Conservation (phyloP, 768 basidiomycete genomes). For the Hydnomerulius pinastri region DNA sequence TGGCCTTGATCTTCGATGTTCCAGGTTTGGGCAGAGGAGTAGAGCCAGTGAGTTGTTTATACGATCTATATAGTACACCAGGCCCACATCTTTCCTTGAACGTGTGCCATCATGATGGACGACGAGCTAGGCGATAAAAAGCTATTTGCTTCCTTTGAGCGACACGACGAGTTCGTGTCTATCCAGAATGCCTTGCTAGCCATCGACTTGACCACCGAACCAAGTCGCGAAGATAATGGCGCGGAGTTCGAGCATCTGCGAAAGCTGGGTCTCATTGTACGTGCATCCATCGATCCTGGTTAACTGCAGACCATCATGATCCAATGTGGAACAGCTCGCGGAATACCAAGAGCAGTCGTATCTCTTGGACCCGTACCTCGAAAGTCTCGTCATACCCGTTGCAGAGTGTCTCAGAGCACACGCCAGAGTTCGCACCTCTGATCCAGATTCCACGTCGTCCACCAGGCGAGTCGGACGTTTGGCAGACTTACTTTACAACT, state of each 20-base stretch:
- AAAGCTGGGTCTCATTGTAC: conserved; percentile 53
- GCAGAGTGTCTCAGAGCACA: conserved; percentile 62
- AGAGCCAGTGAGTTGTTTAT: background rate
- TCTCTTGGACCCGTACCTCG: conserved; percentile 87
- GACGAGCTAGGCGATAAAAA: conserved; percentile 46
- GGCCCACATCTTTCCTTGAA: too few species aligned
- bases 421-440: conserved; percentile 43
- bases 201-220: conserved; percentile 45
- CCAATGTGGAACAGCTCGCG: conserved; percentile 56
- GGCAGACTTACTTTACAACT: conserved; percentile 68
- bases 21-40: too few species aligned
- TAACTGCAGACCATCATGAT: background rate
- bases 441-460: conserved; percentile 28
- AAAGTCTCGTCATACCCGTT: conserved; percentile 74
- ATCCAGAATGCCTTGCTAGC: conserved; percentile 53
- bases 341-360: conserved; percentile 94
- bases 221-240: conserved; percentile 44
- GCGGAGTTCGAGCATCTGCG: conserved; percentile 43
- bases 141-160: conserved; percentile 60
- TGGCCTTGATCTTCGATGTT: background rate
- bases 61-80: too few species aligned
- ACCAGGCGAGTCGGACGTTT: conserved; percentile 50
- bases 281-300: conserved; percentile 24
- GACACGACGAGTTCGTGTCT: conserved; percentile 57
- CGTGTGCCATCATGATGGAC: too few species aligned